Base-by-base conservation (phyloP, 2,329 filamentous ascomycete species). In the Pseudogymnoascus sp. region DNA sequence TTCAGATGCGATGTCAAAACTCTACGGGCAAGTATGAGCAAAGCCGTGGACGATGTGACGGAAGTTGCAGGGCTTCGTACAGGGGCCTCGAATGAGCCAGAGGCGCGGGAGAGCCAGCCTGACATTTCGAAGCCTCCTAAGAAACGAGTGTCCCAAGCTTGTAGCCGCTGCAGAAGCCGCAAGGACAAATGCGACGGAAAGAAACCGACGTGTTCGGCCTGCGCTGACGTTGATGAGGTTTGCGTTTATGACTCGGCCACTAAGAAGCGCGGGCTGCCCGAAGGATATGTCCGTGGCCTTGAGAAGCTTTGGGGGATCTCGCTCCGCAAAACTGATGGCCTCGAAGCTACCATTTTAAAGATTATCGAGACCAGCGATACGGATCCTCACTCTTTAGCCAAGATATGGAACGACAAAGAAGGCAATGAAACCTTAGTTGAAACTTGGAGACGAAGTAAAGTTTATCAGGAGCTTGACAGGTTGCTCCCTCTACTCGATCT, bases 201-300 rank as follows among this genome's bases (percentile, higher is more conserved):
- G 39, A 83, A 81, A 61, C 80, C 88, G 59, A 73, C 78, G 35
- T 92, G 90, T 72, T 86, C 86, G 14, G 84, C 82, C 1, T 86
- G 83, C 72, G 75, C 75, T 29, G 73, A 77, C 3, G 78, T 81
- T 41, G 77, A 77, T 16, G 74, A 82, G 62, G 69, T 73, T 7
- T 86, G 83, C 68, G 79, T 81, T 80, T 92, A 92, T 72, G 84
- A 88, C 65, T 81, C 87, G 61, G 85, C 84, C 61, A 85, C 87
- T 6, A 91, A 90, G 74, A 91, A 91, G 72, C 81, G 89, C 66
- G 89, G 90, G 3, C 84, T 92, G 10, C 89, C 89, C 68, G 89
- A 89, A n/a, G 89, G 90, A 14, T 91, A 92, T 70, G 87, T 92
- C 62, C 82, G 88, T 35, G 88, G 87, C 0, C 77, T 92, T 16